Evolutionary conservation across 805 yeast species (phyloP).

Genomic region (Candida chauliodis): DNA sequence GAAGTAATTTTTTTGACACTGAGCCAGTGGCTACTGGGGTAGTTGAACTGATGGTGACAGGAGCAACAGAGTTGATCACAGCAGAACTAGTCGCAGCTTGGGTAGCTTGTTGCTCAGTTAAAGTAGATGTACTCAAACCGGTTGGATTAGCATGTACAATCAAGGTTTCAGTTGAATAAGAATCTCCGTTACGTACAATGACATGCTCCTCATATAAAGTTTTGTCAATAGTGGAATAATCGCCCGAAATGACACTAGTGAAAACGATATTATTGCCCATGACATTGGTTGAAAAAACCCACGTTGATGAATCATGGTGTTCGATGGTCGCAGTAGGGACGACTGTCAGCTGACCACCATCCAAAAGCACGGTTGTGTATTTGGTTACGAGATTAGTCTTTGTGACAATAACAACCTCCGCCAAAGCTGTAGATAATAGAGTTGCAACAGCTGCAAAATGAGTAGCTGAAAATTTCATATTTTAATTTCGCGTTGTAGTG

Average conservation of each 20-base stretch:
- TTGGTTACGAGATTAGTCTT: slow-evolving; percentile 16
- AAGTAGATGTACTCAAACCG: slow-evolving; percentile 12
- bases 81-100: slow-evolving; percentile 17
- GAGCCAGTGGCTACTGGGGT: slow-evolving; percentile 10
- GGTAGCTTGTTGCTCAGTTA: background rate
- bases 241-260: slow-evolving; percentile 8
- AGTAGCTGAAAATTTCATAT: slow-evolving; percentile 4
- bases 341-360: slow-evolving; percentile 10
- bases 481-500: slow-evolving; percentile 1
- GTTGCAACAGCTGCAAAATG: slow-evolving; percentile 10
- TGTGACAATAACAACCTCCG: slow-evolving; percentile 23
- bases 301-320: slow-evolving; percentile 1
- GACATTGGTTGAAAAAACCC: slow-evolving; percentile 9
- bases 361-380: slow-evolving; percentile 19
- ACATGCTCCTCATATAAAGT: slow-evolving; percentile 15
- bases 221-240: slow-evolving; percentile 14
- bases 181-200: slow-evolving; percentile 7
- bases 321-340: slow-evolving; percentile 9
- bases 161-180: slow-evolving; percentile 3
- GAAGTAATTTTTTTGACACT: background rate
- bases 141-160: slow-evolving; percentile 9
- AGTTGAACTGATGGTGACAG: slow-evolving; percentile 11
- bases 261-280: slow-evolving; percentile 7
- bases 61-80: slow-evolving; percentile 16
- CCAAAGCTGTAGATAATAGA: slow-evolving; percentile 9